Evolutionary conservation across 2,329 filamentous ascomycete species (phyloP), one percentile per base, ranked within the genome.

Genomic region (Dactylellina drechsleri): DNA sequence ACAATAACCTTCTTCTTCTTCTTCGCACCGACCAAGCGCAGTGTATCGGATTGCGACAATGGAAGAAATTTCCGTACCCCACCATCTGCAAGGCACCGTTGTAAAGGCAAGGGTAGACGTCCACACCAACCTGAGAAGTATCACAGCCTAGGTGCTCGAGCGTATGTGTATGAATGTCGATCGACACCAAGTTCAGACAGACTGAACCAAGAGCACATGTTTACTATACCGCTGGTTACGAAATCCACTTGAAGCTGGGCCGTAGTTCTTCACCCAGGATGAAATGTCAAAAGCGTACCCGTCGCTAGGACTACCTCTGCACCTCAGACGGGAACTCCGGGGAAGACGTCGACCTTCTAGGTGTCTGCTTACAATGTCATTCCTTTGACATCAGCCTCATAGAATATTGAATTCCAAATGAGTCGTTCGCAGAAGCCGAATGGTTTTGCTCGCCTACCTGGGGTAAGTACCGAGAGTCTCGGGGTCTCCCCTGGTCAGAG

Each of bases 61-160:
- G 40, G 68, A 60, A 73, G 68, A 73, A 73, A 73, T 66, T 73
- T 73, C 68, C 68, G 68, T 60, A 73, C 68, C 68, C 68, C 68
- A 61, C 68, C 28, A 59, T 54, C 68, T 73, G 68, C 68, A 73
- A 73, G 68, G 68, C 61, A 73, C 68, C 68, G 68, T 60, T 73
- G 68, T 61, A 73, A 73, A 47, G 31, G 54, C 53, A 65, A 72
- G 67, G 60, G 54, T 72, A 10, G 18, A 36, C 68, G 16, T 61
- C 68, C 68, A 73, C 68, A 73, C 68, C 61, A 53, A 20, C 47
- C 61, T 26, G 50, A 23, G 10, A 49, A 43, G 26, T 31, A 52
- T 56, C 40, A 60, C n/a, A 36, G 31, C 31, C 31, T 36, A 56
- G n/a, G 57, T 70, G 66, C 65, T 68, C 50, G 57, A 61, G 57